A percentile compares a stretch with the other conserved stretches of the same genome.
These are phyloP conservation scores for Curvularia hawaiiensis DNA, from an alignment of 2,329 filamentous ascomycete species.

Conservation along the genomic window DNA sequence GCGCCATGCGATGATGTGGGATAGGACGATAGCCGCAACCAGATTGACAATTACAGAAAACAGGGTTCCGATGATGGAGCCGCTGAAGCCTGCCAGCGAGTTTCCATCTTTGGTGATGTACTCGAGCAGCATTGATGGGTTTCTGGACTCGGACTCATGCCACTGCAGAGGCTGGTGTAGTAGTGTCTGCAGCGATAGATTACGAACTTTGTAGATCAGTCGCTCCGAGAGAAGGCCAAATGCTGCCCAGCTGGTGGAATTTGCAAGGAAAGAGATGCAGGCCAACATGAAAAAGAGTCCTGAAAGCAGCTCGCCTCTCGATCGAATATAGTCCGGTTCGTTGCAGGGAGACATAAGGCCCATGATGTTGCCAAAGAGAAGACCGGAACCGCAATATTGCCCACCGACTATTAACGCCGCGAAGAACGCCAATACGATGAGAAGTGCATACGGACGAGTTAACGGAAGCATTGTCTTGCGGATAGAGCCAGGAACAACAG, in stretches of 20 bases:
- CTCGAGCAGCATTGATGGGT: constrained; percentile 65
- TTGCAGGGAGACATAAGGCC: constrained; percentile 63
- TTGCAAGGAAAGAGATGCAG: constrained; percentile 64
- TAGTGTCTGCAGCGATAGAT: constrained; percentile 68
- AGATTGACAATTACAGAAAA: constrained; percentile 73
- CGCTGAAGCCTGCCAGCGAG: constrained; percentile 70
- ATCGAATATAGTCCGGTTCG: constrained; percentile 54
- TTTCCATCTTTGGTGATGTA: constrained; percentile 73
- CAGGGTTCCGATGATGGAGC: constrained; percentile 71
- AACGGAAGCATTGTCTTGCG: constrained; percentile 44
- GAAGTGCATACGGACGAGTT: constrained; percentile 52
- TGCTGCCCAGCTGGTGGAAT: constrained; percentile 62
- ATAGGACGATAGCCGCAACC: constrained; percentile 68
- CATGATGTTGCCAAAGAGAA: constrained; percentile 66
- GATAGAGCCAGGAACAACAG: constrained; percentile 34
- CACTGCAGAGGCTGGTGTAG: constrained; percentile 71
- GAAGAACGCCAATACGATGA: constrained; percentile 56
- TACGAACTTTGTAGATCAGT: constrained; percentile 66
- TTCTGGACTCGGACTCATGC: constrained; percentile 70
- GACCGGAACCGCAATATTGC: constrained; percentile 62
- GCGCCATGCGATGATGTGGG: constrained; percentile 75
- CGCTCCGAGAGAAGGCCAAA: constrained; percentile 68
- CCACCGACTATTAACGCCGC: constrained; percentile 60
- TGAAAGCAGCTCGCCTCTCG: constrained; percentile 59
- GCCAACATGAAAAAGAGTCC: constrained; percentile 66